A percentile compares a stretch with the other conserved stretches of the same genome.
phyloP scores from a whole-genome alignment of 495 filamentous ascomycete genomes.

The Aspergillus egyptiacus region DNA sequence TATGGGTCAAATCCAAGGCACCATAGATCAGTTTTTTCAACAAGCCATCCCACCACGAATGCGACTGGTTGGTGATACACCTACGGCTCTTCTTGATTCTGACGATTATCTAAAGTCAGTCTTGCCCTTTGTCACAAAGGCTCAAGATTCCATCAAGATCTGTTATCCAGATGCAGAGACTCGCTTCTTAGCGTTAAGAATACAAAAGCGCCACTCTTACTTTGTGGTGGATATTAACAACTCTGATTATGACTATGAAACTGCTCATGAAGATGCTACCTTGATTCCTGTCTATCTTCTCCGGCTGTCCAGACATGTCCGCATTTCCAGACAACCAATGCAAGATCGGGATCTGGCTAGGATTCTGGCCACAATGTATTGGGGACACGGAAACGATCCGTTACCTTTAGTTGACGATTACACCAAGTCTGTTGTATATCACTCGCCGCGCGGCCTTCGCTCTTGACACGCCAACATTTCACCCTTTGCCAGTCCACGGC shows the following conservation, averaged over 20 bases:
- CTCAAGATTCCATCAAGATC: conserved; percentile 2
- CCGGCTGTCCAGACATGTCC: conserved; percentile 9
- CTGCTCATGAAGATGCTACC: conserved; percentile 9
- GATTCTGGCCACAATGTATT: conserved; percentile 4
- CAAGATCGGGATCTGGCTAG: conserved; percentile 4
- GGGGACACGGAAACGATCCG: conserved; percentile 14
- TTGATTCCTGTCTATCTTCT: conserved; percentile 15
- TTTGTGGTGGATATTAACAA: conserved; percentile 19
- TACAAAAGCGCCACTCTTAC: conserved; percentile 9
- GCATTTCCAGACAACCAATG: not conserved
- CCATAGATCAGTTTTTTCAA: too few species aligned
- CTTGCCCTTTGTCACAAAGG: conserved; percentile 8
- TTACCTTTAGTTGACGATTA: conserved; percentile 16
- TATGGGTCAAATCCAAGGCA: too few species aligned
- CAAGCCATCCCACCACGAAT: too few species aligned
- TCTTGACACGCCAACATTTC: too few species aligned
- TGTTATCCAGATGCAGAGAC: not conserved
- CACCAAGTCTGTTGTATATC: not conserved
- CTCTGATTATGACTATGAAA: conserved; percentile 16
- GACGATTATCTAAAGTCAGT: conserved; percentile 10
- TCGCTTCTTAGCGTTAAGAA: conserved; percentile 11
- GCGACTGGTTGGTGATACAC: conserved; percentile 15
- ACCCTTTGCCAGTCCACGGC: too few species aligned
- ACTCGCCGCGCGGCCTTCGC: too few species aligned
- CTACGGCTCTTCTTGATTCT: conserved; percentile 13